Base-by-base conservation (phyloP, 129 eudicot genomes). In the Helianthus tuberosus region DNA sequence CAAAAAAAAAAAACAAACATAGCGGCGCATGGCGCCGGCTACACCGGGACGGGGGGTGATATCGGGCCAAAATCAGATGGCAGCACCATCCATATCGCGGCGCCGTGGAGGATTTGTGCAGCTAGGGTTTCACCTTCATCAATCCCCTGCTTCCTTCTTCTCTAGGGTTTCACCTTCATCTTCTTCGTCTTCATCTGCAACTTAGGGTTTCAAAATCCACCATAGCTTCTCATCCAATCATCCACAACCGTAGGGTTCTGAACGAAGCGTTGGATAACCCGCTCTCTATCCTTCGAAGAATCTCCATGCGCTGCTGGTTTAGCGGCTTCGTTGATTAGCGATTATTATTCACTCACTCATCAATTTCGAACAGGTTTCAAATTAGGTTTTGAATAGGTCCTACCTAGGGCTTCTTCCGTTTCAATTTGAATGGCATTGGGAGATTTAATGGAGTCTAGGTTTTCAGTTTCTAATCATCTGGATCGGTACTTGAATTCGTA, bases 341-440 rank as follows among this genome's bases (percentile, higher is more conserved):
- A 20, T 20, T 20, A 20, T 20, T 32, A 32, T 32, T 32, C 36
- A 32, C 36, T 32, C 36, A 32, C 36, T 32, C 36, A 32, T 32
- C 36, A 32, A 32, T 32, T 32, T 32, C 36, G 36, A 32, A 3
- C 36, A 32, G 36, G 36, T 32, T 32, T 6, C 47, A 43, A 43
- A 43, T 43, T 9, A 6, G 47, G 2, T 51, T 5, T 51, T 25
- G 14, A 3, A 10, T 32, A 20, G 6, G 48, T 54, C 53, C 48
- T 55, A 66, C 15, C 49, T 54, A 69, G 73, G 41, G 82, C 79
- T 77, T 73, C 79, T 86, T 77, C n/a, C 16, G 60, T 76, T 69
- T 32, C 32, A 62, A 68, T 85, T 61, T 87, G 87, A 61, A 94
- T 94, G 98, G 98, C 98, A 85, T 88, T 94, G 87, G 98, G 96